Percentiles rank a stretch among this genome's conserved stretches.
These are phyloP conservation scores for Emergomyces pasteurianus DNA, from an alignment of 2,329 filamentous ascomycete genomes.

Conservation along the genomic window DNA sequence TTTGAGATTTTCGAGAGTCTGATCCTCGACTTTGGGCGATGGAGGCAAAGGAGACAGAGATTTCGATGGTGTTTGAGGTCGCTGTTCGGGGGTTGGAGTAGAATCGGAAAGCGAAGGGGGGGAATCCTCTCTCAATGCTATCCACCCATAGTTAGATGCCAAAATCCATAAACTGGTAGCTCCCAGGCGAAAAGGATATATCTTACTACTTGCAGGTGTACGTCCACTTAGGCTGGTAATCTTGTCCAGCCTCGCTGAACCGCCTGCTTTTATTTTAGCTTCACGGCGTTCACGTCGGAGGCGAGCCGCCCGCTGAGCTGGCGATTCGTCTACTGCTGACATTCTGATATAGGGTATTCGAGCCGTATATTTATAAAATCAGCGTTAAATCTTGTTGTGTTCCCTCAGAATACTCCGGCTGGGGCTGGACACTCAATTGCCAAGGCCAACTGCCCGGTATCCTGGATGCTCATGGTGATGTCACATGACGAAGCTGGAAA, in stretches of 20 bases:
- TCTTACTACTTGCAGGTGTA: conserved; percentile 22
- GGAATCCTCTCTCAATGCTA: conserved; percentile 15
- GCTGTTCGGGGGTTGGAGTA: conserved; percentile 9
- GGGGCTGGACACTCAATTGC: too few species aligned
- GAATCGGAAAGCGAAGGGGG: conserved; percentile 6
- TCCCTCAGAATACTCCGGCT: too few species aligned
- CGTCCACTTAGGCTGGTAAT: conserved; percentile 50
- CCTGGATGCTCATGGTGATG: background rate
- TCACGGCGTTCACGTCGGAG: conserved; percentile 51
- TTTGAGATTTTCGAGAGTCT: conserved; percentile 23
- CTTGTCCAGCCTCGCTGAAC: conserved; percentile 47
- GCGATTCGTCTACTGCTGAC: conserved; percentile 32
- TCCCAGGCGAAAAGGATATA: background rate
- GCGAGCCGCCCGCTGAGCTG: conserved; percentile 42
- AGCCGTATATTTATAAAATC: background rate
- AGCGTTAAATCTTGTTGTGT: background rate
- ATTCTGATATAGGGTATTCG: conserved; percentile 11
- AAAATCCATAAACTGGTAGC: background rate
- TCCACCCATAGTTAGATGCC: background rate
- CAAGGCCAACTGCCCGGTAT: too few species aligned
- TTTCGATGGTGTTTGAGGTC: conserved; percentile 10
- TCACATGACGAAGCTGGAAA: background rate
- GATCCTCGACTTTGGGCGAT: conserved; percentile 15
- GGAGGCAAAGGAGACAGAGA: conserved; percentile 4
- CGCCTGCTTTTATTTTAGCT: conserved; percentile 49